A percentile compares a stretch with the other conserved stretches of the same genome.
Conservation (phyloP, 352 stramenopile genomes). For the Globisporangium alternatum region DNA sequence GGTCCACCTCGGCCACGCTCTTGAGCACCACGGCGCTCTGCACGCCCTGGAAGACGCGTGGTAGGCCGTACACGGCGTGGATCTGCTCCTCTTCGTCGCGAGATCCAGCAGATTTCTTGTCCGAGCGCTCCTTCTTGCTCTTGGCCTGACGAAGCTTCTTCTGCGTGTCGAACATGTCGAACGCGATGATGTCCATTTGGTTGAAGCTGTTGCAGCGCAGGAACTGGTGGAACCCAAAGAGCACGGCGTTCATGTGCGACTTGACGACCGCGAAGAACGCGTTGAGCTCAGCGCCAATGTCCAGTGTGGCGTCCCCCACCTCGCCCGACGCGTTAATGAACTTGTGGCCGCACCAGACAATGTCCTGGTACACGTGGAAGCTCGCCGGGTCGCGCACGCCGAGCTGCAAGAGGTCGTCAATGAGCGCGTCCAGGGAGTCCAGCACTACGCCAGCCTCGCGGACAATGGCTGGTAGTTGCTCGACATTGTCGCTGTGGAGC, state of each 20-base stretch:
- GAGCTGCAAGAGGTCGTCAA: slow-evolving; percentile 51
- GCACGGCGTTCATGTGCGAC: slow-evolving; percentile 59
- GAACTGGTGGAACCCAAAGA: slow-evolving; percentile 77
- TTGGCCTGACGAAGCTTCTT: slow-evolving; percentile 45
- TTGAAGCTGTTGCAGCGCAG: slow-evolving; percentile 82
- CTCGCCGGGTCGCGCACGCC: slow-evolving; percentile 57
- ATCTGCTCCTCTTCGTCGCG: slow-evolving; percentile 45
- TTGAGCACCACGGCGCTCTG: slow-evolving; percentile 56
- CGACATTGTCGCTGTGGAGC: slow-evolving; percentile 1
- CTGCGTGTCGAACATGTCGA: slow-evolving; percentile 73
- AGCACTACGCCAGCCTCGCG: slow-evolving; percentile 34
- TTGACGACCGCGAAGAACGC: slow-evolving; percentile 51
- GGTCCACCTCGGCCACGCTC: slow-evolving; percentile 53
- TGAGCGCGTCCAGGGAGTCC: slow-evolving; percentile 40
- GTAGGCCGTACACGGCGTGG: slow-evolving; percentile 41
- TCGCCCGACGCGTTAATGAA: slow-evolving; percentile 25
- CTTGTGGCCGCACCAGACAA: slow-evolving; percentile 81
- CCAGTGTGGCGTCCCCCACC: slow-evolving; percentile 7
- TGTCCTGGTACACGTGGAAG: slow-evolving; percentile 80
- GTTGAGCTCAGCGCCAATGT: slow-evolving; percentile 33
- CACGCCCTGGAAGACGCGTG: slow-evolving; percentile 56
- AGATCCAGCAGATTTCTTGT: slow-evolving; percentile 6
- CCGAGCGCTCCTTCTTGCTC: slow-evolving; percentile 14
- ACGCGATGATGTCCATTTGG: slow-evolving; percentile 61
- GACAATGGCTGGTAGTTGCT: slow-evolving; percentile 3